Base-by-base conservation (phyloP, 768 basidiomycete genomes). In the Chalciporus sphaerocephalus region DNA sequence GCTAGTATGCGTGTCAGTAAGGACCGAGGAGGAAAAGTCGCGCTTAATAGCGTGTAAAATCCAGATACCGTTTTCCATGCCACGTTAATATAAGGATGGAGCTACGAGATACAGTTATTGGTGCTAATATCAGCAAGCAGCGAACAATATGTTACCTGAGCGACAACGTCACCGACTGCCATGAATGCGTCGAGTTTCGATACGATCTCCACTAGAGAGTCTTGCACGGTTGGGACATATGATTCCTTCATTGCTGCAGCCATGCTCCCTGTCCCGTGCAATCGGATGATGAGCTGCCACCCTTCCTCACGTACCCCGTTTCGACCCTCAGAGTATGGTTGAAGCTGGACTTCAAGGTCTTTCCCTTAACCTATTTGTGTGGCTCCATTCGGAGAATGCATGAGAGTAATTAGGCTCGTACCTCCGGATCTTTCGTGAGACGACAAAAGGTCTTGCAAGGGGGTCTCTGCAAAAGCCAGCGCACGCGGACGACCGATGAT, bases 51-150 rank as follows among this genome's bases (percentile, higher is more conserved):
- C 55, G 38, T 53, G 46, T 68, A 68, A 28, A 66, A 48, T 12
- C 48, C 54, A n/a, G 57, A 53, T 9, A 48, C 54, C 5, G 45
- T 20, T 51, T 51, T 66, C 66, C 66, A 65, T 8, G 64, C 54
- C 16, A 67, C 21, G 21, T 55, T 53, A 32, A 49, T 45, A 24
- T 55, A 56, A 11, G 64, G 64, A 45, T 65, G 27, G 15, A 65
- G 16, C 64, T 65, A 35, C 1, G 16, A 17, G 21, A 10, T 5
- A 12, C 4, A 1, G 8, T 9, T 15, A 12, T 56, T 5, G 23
- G 20, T n/a, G 15, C 17, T 8, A 16, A 32, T n/a, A 11, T 30
- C 3, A 5, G 32, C 12, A 18, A 22, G 23, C 20, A 1, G 27
- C 10, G 21, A 34, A 2, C 6, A 15, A n/a, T 0, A 22, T 32